Conservation (phyloP, 2,329 filamentous ascomycete genomes). For the Ceratocystis eucalypticola region DNA sequence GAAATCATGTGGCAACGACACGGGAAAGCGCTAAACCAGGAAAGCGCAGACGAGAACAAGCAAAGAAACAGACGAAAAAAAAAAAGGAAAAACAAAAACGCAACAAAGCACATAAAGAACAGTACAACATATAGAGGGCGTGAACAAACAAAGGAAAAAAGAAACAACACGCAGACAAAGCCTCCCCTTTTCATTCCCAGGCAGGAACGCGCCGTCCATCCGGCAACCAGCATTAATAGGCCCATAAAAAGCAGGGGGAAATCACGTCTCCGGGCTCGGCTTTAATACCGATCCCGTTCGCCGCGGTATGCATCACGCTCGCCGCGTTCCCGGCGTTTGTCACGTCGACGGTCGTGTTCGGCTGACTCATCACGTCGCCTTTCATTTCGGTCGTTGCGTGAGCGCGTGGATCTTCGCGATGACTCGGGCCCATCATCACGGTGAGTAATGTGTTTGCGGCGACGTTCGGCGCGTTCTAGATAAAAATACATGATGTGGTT, state of each 20-base stretch:
- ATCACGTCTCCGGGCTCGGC: not conserved
- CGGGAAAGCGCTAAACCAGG: not conserved
- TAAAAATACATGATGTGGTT: too few species aligned
- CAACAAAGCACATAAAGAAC: not conserved
- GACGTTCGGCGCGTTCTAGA: not conserved
- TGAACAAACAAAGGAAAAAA: not conserved
- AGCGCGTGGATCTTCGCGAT: conserved; percentile 19
- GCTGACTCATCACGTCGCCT: conserved; percentile 11
- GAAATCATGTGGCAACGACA: not conserved
- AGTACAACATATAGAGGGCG: not conserved
- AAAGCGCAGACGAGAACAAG: not conserved
- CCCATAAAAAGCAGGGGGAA: not conserved
- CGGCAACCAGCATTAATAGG: not conserved
- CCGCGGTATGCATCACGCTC: conserved; percentile 10
- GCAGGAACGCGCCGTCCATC: not conserved
- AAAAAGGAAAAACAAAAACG: not conserved
- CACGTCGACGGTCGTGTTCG: conserved; percentile 17
- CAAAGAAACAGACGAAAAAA: not conserved
- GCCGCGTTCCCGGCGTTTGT: conserved; percentile 18
- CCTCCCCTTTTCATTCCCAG: not conserved
- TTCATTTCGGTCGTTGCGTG: conserved; percentile 18
- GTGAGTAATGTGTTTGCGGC: not conserved
- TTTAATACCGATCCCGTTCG: conserved; percentile 2
- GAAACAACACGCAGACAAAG: not conserved
- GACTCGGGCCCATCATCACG: not conserved